Evolutionary conservation across 257 asterid genomes (phyloP).

Genomic region (Rehmannia glutinosa): DNA sequence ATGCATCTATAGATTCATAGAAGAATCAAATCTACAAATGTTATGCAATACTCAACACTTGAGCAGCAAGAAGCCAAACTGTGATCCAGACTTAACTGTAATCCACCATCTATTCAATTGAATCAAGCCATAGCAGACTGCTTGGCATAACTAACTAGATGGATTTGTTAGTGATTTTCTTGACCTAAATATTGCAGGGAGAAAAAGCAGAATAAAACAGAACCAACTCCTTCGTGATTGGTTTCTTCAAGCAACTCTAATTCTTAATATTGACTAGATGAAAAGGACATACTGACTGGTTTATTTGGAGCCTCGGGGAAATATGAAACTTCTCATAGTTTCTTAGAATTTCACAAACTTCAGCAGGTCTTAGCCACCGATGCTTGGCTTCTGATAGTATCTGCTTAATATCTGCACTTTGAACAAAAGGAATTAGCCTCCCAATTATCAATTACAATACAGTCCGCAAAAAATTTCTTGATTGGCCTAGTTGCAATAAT

Average conservation of each 20-base stretch:
- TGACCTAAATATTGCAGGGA: not conserved
- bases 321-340: slow-evolving; percentile 65
- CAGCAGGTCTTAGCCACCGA: slow-evolving; percentile 98
- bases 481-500: slow-evolving; percentile 5
- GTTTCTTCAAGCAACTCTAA: not conserved
- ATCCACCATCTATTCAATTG: no score
- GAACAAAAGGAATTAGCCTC: slow-evolving; percentile 16
- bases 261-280: slow-evolving; percentile 9
- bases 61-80: no score
- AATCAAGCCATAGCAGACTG: no score
- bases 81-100: no score
- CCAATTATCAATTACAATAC: not conserved
- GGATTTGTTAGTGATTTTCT: not conserved
- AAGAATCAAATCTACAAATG: no score
- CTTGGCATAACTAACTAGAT: not conserved
- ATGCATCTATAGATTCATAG: no score
- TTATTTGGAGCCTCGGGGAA: slow-evolving; percentile 80
- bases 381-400: slow-evolving; percentile 70
- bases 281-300: slow-evolving; percentile 78
- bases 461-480: not conserved
- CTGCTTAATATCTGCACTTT: slow-evolving; percentile 70
- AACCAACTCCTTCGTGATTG: not conserved
- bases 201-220: not conserved
- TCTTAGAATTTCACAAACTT: slow-evolving; percentile 77
- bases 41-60: no score